phyloP scores from a whole-genome alignment of 2,329 filamentous ascomycete species.

The Lasiodiplodia sp. region DNA sequence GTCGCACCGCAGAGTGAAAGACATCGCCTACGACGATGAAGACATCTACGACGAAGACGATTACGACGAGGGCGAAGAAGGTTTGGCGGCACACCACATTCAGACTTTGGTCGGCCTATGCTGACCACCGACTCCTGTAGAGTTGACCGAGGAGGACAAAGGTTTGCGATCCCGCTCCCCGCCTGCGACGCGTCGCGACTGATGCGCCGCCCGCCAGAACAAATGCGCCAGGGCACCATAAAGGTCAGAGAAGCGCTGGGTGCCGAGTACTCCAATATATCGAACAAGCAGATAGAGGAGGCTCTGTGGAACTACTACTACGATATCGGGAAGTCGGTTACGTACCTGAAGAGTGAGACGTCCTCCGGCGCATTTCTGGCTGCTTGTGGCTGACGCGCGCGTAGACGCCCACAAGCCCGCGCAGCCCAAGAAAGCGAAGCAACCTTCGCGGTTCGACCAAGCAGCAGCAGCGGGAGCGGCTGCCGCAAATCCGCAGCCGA shows the following conservation, averaged over 20 bases:
- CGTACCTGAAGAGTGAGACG: slow-evolving; percentile 73
- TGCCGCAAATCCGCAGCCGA: slow-evolving; percentile 47
- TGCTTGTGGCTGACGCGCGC: not conserved
- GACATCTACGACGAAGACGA: slow-evolving; percentile 83
- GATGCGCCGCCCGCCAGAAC: slow-evolving; percentile 41
- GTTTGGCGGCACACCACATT: slow-evolving; percentile 70
- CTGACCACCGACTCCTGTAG: slow-evolving; percentile 30
- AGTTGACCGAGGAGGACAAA: slow-evolving; percentile 49
- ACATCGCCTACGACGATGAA: slow-evolving; percentile 64
- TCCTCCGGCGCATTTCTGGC: not conserved
- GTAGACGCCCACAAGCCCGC: slow-evolving; percentile 40
- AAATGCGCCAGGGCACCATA: slow-evolving; percentile 70
- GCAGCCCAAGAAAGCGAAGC: slow-evolving; percentile 50
- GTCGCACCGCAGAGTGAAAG: slow-evolving; percentile 30
- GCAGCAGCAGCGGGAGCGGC: slow-evolving; percentile 48
- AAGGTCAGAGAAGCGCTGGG: slow-evolving; percentile 73
- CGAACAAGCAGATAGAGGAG: slow-evolving; percentile 81
- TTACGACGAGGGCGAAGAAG: slow-evolving; percentile 79
- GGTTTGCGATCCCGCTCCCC: slow-evolving; percentile 32
- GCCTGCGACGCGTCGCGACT: slow-evolving; percentile 8
- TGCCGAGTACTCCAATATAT: slow-evolving; percentile 43
- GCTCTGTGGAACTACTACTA: slow-evolving; percentile 96
- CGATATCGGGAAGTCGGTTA: slow-evolving; percentile 84
- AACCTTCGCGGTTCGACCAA: slow-evolving; percentile 54
- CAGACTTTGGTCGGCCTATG: slow-evolving; percentile 2